Base-by-base conservation (phyloP, 1,284 basidiomycete genomes). In the Mrakiaceae sp. region DNA sequence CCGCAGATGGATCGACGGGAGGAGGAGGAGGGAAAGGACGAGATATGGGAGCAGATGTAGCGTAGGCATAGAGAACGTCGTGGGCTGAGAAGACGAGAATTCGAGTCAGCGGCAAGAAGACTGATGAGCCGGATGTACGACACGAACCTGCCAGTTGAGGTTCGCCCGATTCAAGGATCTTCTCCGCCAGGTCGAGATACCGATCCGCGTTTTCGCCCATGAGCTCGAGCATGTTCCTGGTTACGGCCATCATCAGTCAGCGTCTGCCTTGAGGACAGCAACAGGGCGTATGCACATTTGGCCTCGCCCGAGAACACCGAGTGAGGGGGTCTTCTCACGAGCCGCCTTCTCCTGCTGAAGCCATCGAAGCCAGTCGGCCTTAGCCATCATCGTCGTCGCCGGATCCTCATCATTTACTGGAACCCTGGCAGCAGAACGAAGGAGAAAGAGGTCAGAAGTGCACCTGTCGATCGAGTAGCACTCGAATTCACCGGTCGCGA, bases 171-270 rank as follows among this genome's bases (percentile, higher is more conserved):
- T 83, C 69, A 59, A 90, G 71, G 6, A 82, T 83, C 42, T 75
- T 75, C 71, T 85, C 81, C 70, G 85, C 86, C 67, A 89, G 86
- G 42, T 75, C 75, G 46, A 90, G 74, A 71, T 88, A 91, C 52
- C 80, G 79, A 68, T 90, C 87, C 62, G 88, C 71, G 72, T 78
- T 77, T 16, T 73, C 72, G 11, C 80, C 80, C 63, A 78, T 77
- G 70, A 86, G 75, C 69, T 85, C 81, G 12, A 81, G 79, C 55
- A 82, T 79, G 16, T 81, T 75, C 73, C 87, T 87, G 72, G 27
- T 27, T 27, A 27, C 27, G 27, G 27, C 48, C 9, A n/a, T 10
- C 9, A 49, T 9, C 9, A 10, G n/a, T n/a, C 48, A 49, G n/a
- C 48, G 48, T 49, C n/a, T n/a, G n/a, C 10, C 48, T n/a, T 10